Conservation (phyloP, 2,329 filamentous ascomycete genomes). For the Ilyonectria destructans region DNA sequence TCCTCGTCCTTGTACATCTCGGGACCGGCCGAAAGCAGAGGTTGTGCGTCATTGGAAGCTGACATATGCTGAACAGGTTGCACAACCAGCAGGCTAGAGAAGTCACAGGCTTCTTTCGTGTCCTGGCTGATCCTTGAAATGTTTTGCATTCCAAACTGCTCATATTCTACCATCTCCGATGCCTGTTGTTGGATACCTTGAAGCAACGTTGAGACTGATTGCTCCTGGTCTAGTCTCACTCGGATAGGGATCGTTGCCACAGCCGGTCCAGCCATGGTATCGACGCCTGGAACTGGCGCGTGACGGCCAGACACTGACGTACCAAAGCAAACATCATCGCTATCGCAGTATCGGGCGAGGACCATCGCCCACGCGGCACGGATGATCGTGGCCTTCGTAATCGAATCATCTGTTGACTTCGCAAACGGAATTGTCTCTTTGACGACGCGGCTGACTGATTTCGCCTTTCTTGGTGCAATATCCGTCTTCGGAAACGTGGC, state of each 20-base stretch:
- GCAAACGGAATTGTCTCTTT: background rate
- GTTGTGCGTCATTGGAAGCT: slow-evolving; percentile 2
- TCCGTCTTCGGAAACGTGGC: slow-evolving; percentile 59
- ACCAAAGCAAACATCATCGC: slow-evolving; percentile 60
- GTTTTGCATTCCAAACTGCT: slow-evolving; percentile 36
- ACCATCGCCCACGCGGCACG: slow-evolving; percentile 67
- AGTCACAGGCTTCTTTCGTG: slow-evolving; percentile 8
- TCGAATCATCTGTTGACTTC: slow-evolving; percentile 1
- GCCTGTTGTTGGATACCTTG: slow-evolving; percentile 46
- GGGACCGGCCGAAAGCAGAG: background rate
- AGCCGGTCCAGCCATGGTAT: slow-evolving; percentile 47
- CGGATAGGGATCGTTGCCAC: slow-evolving; percentile 52
- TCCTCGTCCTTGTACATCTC: slow-evolving; percentile 22
- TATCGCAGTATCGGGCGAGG: slow-evolving; percentile 63
- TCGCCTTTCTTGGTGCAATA: slow-evolving; percentile 59
- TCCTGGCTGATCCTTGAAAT: slow-evolving; percentile 38
- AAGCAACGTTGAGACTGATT: slow-evolving; percentile 58
- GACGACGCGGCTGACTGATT: slow-evolving; percentile 60
- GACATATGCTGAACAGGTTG: slow-evolving; percentile 22
- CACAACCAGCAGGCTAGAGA: slow-evolving; percentile 28
- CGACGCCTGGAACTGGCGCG: slow-evolving; percentile 39
- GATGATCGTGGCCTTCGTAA: slow-evolving; percentile 36
- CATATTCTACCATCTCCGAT: slow-evolving; percentile 30
- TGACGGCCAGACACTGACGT: slow-evolving; percentile 60
- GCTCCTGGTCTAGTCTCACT: slow-evolving; percentile 45